phyloP scores from a whole-genome alignment of 306 rosid species.

The Quercus aquifolioides region DNA sequence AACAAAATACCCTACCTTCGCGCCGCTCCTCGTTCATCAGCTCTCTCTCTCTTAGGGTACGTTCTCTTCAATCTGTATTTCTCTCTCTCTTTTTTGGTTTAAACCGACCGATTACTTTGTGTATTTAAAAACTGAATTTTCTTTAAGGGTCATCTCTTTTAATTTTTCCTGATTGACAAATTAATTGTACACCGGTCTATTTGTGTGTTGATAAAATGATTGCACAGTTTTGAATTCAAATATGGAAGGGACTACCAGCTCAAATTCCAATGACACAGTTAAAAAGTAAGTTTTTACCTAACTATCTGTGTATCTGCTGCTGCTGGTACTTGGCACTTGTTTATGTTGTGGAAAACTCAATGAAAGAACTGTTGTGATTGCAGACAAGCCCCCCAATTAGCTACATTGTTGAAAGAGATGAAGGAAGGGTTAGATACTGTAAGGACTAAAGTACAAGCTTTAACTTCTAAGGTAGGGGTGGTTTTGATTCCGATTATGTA shows the following conservation, averaged over 20 bases:
- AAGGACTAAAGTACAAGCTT: conserved; percentile 55
- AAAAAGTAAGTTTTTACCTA: not conserved
- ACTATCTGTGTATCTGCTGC: not conserved
- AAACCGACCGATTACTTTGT: too few species aligned
- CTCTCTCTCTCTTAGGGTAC: too few species aligned
- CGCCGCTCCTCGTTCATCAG: too few species aligned
- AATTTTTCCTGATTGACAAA: too few species aligned
- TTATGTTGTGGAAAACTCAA: not conserved
- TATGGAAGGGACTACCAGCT: not conserved
- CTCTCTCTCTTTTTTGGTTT: too few species aligned
- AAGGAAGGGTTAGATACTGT: conserved; percentile 70
- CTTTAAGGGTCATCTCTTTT: too few species aligned
- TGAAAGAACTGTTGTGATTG: not conserved
- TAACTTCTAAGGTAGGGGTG: conserved; percentile 59
- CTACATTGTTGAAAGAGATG: conserved; percentile 72
- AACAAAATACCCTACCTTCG: too few species aligned
- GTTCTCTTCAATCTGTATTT: too few species aligned
- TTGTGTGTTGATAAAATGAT: not conserved
- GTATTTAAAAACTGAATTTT: too few species aligned
- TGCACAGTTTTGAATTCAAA: not conserved
- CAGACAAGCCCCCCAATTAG: conserved; percentile 62
- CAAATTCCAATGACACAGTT: not conserved
- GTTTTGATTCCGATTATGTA: not conserved
- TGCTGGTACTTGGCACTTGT: not conserved
- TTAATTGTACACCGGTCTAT: too few species aligned